These are phyloP conservation scores for Mortierella sp. DNA, from an alignment of 371 early-diverging fungal species.

Conservation along the genomic window DNA sequence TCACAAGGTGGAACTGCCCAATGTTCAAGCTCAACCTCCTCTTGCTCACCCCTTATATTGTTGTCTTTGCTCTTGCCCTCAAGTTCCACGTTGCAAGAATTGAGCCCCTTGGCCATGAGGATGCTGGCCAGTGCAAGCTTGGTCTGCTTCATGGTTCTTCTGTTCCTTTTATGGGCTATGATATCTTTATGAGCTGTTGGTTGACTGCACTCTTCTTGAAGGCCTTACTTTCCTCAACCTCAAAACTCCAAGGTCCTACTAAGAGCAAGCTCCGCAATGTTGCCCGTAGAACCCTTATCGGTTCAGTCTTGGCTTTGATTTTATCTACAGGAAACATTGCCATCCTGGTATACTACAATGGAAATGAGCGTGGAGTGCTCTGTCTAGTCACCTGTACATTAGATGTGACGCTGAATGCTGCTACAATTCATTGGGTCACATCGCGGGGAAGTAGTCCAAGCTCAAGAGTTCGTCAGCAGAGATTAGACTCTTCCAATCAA, in stretches of 20 bases:
- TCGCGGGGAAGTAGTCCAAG: not conserved
- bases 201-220: slow-evolving; percentile 64
- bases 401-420: slow-evolving; percentile 69
- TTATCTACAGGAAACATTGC: slow-evolving; percentile 67
- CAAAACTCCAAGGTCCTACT: slow-evolving; percentile 57
- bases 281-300: slow-evolving; percentile 63
- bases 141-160: slow-evolving; percentile 60
- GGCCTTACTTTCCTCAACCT: slow-evolving; percentile 58
- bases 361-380: slow-evolving; percentile 63
- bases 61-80: slow-evolving; percentile 63
- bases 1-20: slow-evolving; percentile 53
- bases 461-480: not conserved
- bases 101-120: not conserved
- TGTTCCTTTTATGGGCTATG: slow-evolving; percentile 61
- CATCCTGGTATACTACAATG: slow-evolving; percentile 57
- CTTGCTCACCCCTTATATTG: slow-evolving; percentile 62
- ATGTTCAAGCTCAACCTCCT: slow-evolving; percentile 62
- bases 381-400: slow-evolving; percentile 68
- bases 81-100: slow-evolving; percentile 58
- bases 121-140: slow-evolving; percentile 63
- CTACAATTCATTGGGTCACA: slow-evolving; percentile 70
- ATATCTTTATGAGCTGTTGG: slow-evolving; percentile 54
- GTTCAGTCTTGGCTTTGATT: slow-evolving; percentile 62
- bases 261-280: slow-evolving; percentile 61
- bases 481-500: not conserved